phyloP scores from a whole-genome alignment of 257 asterid genomes.

The Voacanga thouarsii region DNA sequence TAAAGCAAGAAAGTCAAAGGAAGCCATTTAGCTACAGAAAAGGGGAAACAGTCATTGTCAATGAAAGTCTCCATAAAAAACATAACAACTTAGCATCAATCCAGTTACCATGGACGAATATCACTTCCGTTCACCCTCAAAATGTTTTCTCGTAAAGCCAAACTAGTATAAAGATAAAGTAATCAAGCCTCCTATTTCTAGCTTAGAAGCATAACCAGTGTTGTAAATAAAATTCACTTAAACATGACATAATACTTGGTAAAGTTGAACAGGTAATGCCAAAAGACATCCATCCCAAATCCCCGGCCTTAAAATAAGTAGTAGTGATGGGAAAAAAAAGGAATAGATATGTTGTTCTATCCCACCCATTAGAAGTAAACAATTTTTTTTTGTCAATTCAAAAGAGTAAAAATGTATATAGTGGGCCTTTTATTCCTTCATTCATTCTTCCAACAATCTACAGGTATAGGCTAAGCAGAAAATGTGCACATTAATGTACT shows the following conservation, averaged over 20 bases:
- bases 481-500: neutral
- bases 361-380: constrained; percentile 50
- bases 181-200: constrained; percentile 74
- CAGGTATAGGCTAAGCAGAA: neutral
- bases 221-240: neutral
- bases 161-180: constrained; percentile 86
- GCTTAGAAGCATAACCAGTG: neutral
- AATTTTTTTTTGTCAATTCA: neutral
- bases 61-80: neutral
- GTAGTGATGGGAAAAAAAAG: constrained; percentile 74
- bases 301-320: constrained; percentile 66
- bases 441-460: neutral
- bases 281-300: constrained; percentile 92
- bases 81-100: neutral
- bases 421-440: neutral
- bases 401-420: neutral
- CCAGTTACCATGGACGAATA: constrained; percentile 88
- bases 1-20: neutral
- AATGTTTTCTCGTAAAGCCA: constrained; percentile 93
- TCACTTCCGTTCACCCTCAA: constrained; percentile 93
- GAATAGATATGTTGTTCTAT: constrained; percentile 82
- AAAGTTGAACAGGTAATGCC: constrained; percentile 92
- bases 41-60: neutral
- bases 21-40: neutral
- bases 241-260: constrained; percentile 52